phyloP scores from a whole-genome alignment of 805 yeast genomes.

The Kockiozyma suomiensis region DNA sequence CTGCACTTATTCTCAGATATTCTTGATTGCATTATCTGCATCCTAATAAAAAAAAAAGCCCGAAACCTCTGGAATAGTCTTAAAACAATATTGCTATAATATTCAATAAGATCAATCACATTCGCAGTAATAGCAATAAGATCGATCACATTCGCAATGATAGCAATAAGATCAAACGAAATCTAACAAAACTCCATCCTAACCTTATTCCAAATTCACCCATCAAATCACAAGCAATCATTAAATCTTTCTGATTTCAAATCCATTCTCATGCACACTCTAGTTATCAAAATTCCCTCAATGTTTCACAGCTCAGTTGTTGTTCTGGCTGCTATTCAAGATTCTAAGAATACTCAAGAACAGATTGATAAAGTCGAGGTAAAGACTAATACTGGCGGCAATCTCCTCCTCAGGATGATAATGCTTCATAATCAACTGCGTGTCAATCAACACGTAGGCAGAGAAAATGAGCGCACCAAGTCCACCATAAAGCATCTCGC shows the following conservation, averaged over 20 bases:
- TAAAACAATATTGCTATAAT: too few species aligned
- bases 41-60: too few species aligned
- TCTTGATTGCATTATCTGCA: not conserved
- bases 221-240: too few species aligned
- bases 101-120: too few species aligned
- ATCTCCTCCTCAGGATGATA: conserved; percentile 82
- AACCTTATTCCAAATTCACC: too few species aligned
- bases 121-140: too few species aligned
- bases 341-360: conserved; percentile 75
- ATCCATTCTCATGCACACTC: not conserved
- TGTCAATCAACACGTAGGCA: conserved; percentile 74
- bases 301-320: conserved; percentile 14
- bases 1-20: not conserved
- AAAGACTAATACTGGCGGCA: conserved; percentile 74
- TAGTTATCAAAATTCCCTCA: not conserved
- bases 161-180: too few species aligned
- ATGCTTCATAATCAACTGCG: conserved; percentile 75
- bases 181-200: too few species aligned
- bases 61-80: too few species aligned
- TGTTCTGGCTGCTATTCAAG: conserved; percentile 42
- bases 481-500: conserved; percentile 68
- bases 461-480: conserved; percentile 75
- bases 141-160: too few species aligned
- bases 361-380: conserved; percentile 80
- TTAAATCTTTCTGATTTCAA: not conserved